These are phyloP conservation scores for Sphaerulina musiva DNA, from an alignment of 2,329 filamentous ascomycete genomes.

Conservation along the genomic window DNA sequence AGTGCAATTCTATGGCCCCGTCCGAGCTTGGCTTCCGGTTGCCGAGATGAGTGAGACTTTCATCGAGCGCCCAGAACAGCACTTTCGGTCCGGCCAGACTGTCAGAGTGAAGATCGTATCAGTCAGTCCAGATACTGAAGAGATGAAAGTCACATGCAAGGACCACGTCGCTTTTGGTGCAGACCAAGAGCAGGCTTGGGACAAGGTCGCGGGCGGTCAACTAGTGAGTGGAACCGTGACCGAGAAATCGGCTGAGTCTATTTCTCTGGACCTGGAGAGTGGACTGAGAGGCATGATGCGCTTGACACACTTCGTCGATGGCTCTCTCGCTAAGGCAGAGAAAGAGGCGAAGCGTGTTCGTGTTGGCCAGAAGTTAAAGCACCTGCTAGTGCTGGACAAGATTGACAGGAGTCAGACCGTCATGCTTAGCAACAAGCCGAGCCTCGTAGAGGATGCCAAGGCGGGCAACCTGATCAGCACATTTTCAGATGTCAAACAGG, in stretches of 20 bases:
- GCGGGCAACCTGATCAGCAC: constrained; percentile 63
- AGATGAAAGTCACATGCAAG: constrained; percentile 87
- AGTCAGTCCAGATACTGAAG: constrained; percentile 62
- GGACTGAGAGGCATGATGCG: constrained; percentile 72
- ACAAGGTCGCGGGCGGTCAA: constrained; percentile 64
- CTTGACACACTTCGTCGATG: constrained; percentile 75
- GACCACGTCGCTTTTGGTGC: constrained; percentile 74
- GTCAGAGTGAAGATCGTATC: constrained; percentile 83
- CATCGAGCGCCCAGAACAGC: constrained; percentile 79
- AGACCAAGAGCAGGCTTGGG: constrained; percentile 66
- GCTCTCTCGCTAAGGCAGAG: constrained; percentile 69
- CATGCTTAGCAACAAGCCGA: constrained; percentile 74
- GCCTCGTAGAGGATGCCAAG: constrained; percentile 68
- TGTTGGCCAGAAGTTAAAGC: constrained; percentile 73
- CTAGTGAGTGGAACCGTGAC: constrained; percentile 65
- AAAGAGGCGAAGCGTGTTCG: constrained; percentile 73
- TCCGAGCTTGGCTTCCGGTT: constrained; percentile 82
- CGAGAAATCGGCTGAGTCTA: constrained; percentile 40
- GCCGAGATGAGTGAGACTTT: constrained; percentile 98
- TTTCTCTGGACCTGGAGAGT: constrained; percentile 64
- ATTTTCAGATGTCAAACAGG: constrained; percentile 66
- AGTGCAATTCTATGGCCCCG: constrained; percentile 81
- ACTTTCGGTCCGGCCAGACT: constrained; percentile 86
- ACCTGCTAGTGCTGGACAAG: constrained; percentile 83
- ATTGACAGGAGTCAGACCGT: constrained; percentile 69